Evolutionary conservation across 2,329 filamentous ascomycete genomes (phyloP).

Genomic region (Bertia moriformis): DNA sequence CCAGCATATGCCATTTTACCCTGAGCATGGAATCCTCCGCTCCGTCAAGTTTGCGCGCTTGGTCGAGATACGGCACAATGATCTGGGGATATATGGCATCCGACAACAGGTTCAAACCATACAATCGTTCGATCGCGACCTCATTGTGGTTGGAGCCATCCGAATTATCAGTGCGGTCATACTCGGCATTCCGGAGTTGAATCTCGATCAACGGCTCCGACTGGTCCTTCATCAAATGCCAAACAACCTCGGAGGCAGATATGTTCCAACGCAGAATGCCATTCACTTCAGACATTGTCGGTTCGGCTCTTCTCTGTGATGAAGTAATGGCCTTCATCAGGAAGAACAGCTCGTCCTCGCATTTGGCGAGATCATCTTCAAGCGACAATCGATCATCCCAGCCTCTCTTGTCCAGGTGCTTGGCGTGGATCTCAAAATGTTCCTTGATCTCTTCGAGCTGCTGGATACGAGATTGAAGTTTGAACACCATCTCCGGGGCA

Average conservation of each 20-base stretch:
- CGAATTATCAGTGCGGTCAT: slow-evolving; percentile 54
- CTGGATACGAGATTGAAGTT: slow-evolving; percentile 79
- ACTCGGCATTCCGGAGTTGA: slow-evolving; percentile 48
- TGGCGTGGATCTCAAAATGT: slow-evolving; percentile 85
- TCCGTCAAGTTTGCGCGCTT: slow-evolving; percentile 21
- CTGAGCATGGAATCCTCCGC: slow-evolving; percentile 37
- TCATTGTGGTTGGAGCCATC: slow-evolving; percentile 56
- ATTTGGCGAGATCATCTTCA: slow-evolving; percentile 74
- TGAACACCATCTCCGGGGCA: slow-evolving; percentile 81
- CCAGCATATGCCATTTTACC: slow-evolving; percentile 56
- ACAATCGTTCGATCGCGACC: slow-evolving; percentile 47
- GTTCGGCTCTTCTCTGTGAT: background rate
- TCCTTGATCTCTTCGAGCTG: slow-evolving; percentile 93
- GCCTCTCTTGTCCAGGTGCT: slow-evolving; percentile 71
- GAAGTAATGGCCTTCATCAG: slow-evolving; percentile 61
- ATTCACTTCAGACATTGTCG: slow-evolving; percentile 21
- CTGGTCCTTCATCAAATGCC: slow-evolving; percentile 50
- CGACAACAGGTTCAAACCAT: slow-evolving; percentile 47
- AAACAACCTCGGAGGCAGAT: slow-evolving; percentile 54
- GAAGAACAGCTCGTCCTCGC: slow-evolving; percentile 96
- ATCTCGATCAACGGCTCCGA: slow-evolving; percentile 51
- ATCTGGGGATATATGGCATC: slow-evolving; percentile 56
- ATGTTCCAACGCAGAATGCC: slow-evolving; percentile 50
- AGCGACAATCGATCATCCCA: slow-evolving; percentile 85
- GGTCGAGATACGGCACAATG: slow-evolving; percentile 49